Base-by-base conservation (phyloP, 345 rosid genomes). In the Citrus maxima region DNA sequence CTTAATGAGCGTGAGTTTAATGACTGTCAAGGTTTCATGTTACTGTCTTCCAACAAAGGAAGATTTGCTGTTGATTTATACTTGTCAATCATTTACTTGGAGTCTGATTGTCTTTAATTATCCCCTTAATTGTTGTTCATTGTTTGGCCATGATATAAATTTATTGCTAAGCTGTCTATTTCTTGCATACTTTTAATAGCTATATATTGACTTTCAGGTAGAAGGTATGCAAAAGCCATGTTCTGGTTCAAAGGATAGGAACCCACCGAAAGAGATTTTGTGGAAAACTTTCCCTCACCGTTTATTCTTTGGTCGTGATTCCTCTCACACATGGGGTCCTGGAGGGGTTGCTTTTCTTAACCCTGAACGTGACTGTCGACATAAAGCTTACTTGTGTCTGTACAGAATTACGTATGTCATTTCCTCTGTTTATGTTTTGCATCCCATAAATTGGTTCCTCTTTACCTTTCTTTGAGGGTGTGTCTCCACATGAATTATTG, bases 281-380 rank as follows among this genome's bases (percentile, higher is more conserved):
- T 95, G 99, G 99, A 85, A 85, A 90, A 85, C 83, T 59, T 89
- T 84, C 75, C 90, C 97, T 40, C 91, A 88, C 77, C 87, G 93
- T n/a, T 84, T 95, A 76, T 91, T 93, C 86, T 93, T 95, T 80
- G 99, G 98, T 60, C 90, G 49, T n/a, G 88, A 92, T 34, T 92
- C 88, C 74, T 63, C 89, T 10, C 68, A 0, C 49, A 80, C 84
- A 54, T 93, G 98, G 99, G 98, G 97, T 75, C 82, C 79, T 30
- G 99, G 99, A 82, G 97, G 98, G 61, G 94, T 78, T 86, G 98
- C 99, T 87, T 95, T 95, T 79, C 81, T 86, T 77, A 86, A 89
- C 62, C 99, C 98, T 18, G 76, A 80, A 84, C 46, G 87, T 79
- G 84, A 76, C 79, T 55, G 10, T 79, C 80, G 76, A 77, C 86